phyloP scores from a whole-genome alignment of 2,329 filamentous ascomycete genomes.

The Tolypocladium tundrense region DNA sequence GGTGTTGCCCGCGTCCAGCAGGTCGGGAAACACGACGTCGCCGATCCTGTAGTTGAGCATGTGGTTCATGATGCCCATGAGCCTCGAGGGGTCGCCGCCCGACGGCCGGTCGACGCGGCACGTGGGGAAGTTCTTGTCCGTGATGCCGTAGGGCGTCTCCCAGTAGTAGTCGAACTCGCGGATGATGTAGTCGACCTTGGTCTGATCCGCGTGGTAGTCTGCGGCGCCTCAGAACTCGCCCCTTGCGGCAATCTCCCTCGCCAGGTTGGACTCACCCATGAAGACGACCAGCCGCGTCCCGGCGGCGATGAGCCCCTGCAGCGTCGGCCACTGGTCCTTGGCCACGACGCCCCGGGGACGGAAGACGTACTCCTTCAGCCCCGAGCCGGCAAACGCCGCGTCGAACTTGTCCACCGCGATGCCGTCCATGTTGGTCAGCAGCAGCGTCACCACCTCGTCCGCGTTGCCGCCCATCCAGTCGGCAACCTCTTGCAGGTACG shows the following conservation, averaged over 20 bases:
- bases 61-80: conserved; percentile 36
- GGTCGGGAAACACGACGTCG: conserved; percentile 24
- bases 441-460: conserved; percentile 51
- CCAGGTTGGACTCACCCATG: conserved; percentile 38
- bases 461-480: conserved; percentile 48
- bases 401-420: conserved; percentile 45
- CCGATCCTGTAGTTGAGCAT: conserved; percentile 18
- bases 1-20: conserved; percentile 17
- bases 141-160: conserved; percentile 62
- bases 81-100: conserved; percentile 23
- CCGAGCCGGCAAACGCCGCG: conserved; percentile 41
- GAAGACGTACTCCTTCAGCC: conserved; percentile 48
- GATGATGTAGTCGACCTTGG: conserved; percentile 49
- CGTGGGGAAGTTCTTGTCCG: conserved; percentile 46
- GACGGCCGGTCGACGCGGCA: conserved; percentile 56
- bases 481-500: conserved; percentile 47
- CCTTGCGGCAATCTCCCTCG: conserved; percentile 4
- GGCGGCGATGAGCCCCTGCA: conserved; percentile 52
- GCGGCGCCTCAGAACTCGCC: conserved; percentile 8
- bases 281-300: conserved; percentile 60
- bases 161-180: conserved; percentile 57
- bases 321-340: conserved; percentile 57
- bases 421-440: conserved; percentile 53
- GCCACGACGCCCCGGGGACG: conserved; percentile 30
- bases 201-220: conserved; percentile 49